A percentile compares a stretch with the other conserved stretches of the same genome.
phyloP scores from a whole-genome alignment of 257 asterid genomes.

The Ehretia macrophylla region DNA sequence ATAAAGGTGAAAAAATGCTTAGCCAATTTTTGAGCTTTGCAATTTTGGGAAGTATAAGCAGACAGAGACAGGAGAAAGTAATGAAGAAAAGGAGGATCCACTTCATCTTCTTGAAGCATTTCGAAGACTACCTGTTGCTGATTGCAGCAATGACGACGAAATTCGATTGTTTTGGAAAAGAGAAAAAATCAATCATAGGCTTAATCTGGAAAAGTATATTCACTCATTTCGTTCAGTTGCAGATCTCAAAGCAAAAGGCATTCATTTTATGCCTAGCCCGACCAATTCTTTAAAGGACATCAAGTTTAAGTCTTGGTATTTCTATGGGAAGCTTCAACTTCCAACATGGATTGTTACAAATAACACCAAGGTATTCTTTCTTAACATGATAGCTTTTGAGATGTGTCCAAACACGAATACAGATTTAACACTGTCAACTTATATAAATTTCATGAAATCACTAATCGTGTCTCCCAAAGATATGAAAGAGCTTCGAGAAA shows the following conservation, averaged over 20 bases:
- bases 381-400: slow-evolving; percentile 35
- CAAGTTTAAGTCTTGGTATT: slow-evolving; percentile 11
- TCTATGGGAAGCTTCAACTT: slow-evolving; percentile 20
- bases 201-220: neutral
- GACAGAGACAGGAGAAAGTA: neutral
- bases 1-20: neutral
- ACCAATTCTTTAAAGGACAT: slow-evolving; percentile 11
- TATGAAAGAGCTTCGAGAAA: slow-evolving; percentile 29
- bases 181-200: no score
- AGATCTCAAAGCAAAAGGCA: slow-evolving; percentile 36
- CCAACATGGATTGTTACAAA: slow-evolving; percentile 12
- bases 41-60: neutral
- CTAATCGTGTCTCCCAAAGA: slow-evolving; percentile 19
- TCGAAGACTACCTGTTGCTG: neutral
- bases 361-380: slow-evolving; percentile 12
- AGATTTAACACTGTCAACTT: slow-evolving; percentile 6
- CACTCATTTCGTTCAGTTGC: slow-evolving; percentile 19
- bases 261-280: slow-evolving; percentile 15
- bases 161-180: no score
- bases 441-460: slow-evolving; percentile 32
- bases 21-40: neutral
- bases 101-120: slow-evolving; percentile 20
- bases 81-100: neutral
- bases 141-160: no score
- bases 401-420: neutral